A percentile compares a stretch with the other conserved stretches of the same genome.
phyloP scores from a whole-genome alignment of 495 filamentous ascomycete genomes.

The Evernia prunastri region DNA sequence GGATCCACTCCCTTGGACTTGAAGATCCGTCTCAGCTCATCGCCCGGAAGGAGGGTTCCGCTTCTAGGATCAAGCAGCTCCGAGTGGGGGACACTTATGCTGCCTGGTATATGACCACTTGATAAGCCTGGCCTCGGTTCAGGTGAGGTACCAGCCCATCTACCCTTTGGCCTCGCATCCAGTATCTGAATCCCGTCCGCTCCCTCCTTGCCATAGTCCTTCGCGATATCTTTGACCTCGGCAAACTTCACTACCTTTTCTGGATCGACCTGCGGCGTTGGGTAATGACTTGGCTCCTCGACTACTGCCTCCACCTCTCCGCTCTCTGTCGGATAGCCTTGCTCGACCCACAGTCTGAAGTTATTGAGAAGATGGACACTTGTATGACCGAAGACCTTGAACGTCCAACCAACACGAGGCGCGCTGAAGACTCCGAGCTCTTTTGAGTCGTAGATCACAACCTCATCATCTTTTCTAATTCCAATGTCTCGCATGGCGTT shows the following conservation, averaged over 20 bases:
- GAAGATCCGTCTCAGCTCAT: constrained; percentile 71
- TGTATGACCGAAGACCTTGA: constrained; percentile 84
- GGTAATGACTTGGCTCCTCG: constrained; percentile 46
- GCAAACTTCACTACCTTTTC: constrained; percentile 64
- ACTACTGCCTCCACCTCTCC: constrained; percentile 58
- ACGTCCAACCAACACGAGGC: constrained; percentile 87
- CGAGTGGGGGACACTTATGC: constrained; percentile 74
- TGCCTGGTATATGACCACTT: constrained; percentile 86
- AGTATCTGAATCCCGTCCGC: constrained; percentile 77
- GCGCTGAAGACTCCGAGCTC: constrained; percentile 91
- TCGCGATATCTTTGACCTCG: constrained; percentile 68
- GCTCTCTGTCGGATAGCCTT: constrained; percentile 71
- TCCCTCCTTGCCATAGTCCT: constrained; percentile 71
- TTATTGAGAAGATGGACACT: constrained; percentile 89
- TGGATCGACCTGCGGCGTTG: constrained; percentile 47
- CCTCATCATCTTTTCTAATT: constrained; percentile 74
- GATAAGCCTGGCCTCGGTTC: constrained; percentile 83
- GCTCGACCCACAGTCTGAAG: constrained; percentile 80
- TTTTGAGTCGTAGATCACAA: constrained; percentile 87
- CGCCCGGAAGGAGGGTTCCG: constrained; percentile 67
- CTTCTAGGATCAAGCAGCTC: constrained; percentile 74
- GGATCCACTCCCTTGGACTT: constrained; percentile 69
- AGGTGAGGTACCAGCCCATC: constrained; percentile 76
- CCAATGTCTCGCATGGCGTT: constrained; percentile 82
- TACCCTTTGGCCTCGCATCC: constrained; percentile 73